Conservation (phyloP, 2,329 filamentous ascomycete genomes). For the Fusarium miscanthi region DNA sequence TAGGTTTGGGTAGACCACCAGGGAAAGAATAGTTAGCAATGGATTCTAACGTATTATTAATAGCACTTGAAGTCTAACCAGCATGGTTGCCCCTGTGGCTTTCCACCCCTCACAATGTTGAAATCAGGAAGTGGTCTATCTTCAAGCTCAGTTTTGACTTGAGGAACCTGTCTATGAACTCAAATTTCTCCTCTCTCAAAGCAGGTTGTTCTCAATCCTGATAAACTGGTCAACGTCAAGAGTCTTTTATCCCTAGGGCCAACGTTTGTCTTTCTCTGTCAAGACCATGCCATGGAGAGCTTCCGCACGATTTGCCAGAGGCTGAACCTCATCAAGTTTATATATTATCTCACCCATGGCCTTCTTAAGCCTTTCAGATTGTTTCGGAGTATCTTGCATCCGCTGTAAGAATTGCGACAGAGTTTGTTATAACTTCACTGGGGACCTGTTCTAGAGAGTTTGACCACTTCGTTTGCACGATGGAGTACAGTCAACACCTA, state of each 20-base stretch:
- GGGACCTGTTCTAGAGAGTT: not conserved
- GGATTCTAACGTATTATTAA: not conserved
- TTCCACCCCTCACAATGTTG: not conserved
- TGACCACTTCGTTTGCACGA: not conserved
- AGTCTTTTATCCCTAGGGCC: not conserved
- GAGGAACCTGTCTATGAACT: not conserved
- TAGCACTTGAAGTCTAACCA: not conserved
- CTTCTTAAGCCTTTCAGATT: not conserved
- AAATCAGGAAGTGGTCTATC: not conserved
- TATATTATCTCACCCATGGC: not conserved
- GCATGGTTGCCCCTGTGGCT: not conserved
- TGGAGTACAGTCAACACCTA: not conserved
- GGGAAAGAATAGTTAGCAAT: not conserved
- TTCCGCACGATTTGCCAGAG: not conserved
- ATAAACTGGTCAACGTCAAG: not conserved
- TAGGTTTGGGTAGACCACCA: not conserved
- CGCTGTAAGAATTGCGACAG: too few species aligned
- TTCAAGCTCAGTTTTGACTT: not conserved
- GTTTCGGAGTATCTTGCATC: not conserved
- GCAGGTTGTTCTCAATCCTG: not conserved
- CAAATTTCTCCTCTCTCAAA: not conserved
- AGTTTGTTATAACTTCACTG: not conserved
- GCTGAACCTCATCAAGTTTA: not conserved
- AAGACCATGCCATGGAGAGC: not conserved
- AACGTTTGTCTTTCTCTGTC: not conserved